Evolutionary conservation across 1,284 basidiomycete species (phyloP).

Genomic region (Ceraceosorus guamensis): DNA sequence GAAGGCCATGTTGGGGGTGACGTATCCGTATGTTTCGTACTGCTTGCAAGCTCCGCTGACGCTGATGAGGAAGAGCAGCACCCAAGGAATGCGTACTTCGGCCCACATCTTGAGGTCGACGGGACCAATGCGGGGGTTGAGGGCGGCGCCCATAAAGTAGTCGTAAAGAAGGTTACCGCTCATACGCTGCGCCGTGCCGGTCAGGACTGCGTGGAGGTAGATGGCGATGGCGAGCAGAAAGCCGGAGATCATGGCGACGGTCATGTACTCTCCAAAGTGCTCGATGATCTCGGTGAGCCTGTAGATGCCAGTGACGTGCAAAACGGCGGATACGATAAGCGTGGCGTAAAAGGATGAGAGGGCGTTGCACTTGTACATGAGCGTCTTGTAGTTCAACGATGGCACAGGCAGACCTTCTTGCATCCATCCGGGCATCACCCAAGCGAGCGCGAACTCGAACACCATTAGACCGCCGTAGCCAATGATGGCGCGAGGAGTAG

Average conservation of each 20-base stretch:
- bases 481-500: constrained; percentile 66
- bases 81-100: constrained; percentile 96
- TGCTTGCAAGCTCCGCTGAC: constrained; percentile 92
- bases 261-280: constrained; percentile 93
- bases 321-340: constrained; percentile 64
- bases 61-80: constrained; percentile 85
- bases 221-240: constrained; percentile 55
- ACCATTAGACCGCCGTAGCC: constrained; percentile 76
- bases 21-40: constrained; percentile 82
- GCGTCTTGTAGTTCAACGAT: constrained; percentile 64
- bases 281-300: constrained; percentile 90
- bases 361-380: constrained; percentile 89
- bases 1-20: constrained; percentile 93
- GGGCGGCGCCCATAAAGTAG: constrained; percentile 74
- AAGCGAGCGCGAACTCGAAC: constrained; percentile 83
- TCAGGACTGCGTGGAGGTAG: constrained; percentile 42
- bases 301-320: constrained; percentile 79
- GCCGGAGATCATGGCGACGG: constrained; percentile 85
- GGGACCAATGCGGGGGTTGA: constrained; percentile 88
- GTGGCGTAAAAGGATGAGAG: constrained; percentile 79
- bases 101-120: constrained; percentile 99
- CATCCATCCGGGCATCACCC: constrained; percentile 80
- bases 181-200: constrained; percentile 59
- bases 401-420: constrained; percentile 63
- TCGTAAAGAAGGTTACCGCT: constrained; percentile 76